A percentile compares a stretch with the other conserved stretches of the same genome.
phyloP scores from a whole-genome alignment of 495 filamentous ascomycete species.

The Rostrohypoxylon terebratum region DNA sequence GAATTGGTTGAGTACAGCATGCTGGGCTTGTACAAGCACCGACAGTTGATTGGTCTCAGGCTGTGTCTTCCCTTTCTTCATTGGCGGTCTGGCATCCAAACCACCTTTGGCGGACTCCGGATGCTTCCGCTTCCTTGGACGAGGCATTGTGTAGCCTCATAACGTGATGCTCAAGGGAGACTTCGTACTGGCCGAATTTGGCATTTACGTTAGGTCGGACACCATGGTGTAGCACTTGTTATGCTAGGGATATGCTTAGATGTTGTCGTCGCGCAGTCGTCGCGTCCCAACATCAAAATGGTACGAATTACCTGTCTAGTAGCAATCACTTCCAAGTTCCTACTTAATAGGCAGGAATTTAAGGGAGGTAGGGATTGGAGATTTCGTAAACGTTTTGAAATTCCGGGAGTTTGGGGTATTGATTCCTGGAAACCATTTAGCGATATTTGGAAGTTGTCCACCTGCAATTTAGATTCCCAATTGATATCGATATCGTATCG shows the following conservation, averaged over 20 bases:
- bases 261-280: neutral
- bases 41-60: slow-evolving; percentile 25
- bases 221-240: neutral
- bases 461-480: neutral
- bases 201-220: slow-evolving; percentile 1
- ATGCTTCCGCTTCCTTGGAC: slow-evolving; percentile 49
- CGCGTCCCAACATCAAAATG: neutral
- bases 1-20: slow-evolving; percentile 79
- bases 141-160: slow-evolving; percentile 42
- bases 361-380: too few species aligned
- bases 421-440: neutral
- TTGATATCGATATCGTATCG: neutral
- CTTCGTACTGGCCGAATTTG: neutral
- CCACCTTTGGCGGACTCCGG: slow-evolving; percentile 15
- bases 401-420: neutral
- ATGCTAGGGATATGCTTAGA: slow-evolving; percentile 7
- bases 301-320: neutral
- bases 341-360: too few species aligned
- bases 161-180: neutral
- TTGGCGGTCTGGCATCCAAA: slow-evolving; percentile 33
- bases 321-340: neutral
- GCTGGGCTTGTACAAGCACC: slow-evolving; percentile 49
- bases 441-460: neutral
- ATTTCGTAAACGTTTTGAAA: neutral
- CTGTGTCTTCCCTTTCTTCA: slow-evolving; percentile 48